A percentile compares a stretch with the other conserved stretches of the same genome.
Conservation (phyloP, 2,329 filamentous ascomycete species). For the Rhexocercosporidium sp. region DNA sequence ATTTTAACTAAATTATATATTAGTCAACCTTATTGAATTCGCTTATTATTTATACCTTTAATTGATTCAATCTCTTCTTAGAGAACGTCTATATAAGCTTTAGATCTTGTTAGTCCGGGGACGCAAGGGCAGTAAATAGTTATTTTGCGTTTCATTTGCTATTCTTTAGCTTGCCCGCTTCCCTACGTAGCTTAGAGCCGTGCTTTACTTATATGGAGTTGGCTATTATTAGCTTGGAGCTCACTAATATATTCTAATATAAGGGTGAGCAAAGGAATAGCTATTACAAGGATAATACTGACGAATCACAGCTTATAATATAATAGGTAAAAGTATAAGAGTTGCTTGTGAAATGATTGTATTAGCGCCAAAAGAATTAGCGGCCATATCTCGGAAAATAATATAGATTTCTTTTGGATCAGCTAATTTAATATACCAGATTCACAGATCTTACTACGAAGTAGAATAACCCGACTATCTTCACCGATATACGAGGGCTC, state of each 20-base stretch:
- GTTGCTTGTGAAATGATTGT: neutral
- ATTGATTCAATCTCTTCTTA: neutral
- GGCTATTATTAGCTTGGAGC: neutral
- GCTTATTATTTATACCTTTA: neutral
- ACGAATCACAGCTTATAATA: neutral
- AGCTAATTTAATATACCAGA: neutral
- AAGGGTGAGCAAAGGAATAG: neutral
- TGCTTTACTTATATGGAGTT: no score
- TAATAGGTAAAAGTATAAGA: neutral
- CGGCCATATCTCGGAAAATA: neutral
- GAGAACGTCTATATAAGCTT: neutral
- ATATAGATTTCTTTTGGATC: neutral
- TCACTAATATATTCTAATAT: neutral
- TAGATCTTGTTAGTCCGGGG: no score
- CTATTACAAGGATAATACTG: neutral
- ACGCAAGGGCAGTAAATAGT: neutral
- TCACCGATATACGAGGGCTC: neutral
- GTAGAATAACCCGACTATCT: neutral
- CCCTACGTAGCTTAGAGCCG: no score
- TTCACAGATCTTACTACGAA: neutral
- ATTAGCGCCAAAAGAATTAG: neutral
- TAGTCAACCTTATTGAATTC: neutral
- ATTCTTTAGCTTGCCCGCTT: neutral
- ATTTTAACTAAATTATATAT: neutral
- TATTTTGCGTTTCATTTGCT: neutral